Evolutionary conservation across 2,329 filamentous ascomycete species (phyloP).

Genomic region (Fusarium buharicum): DNA sequence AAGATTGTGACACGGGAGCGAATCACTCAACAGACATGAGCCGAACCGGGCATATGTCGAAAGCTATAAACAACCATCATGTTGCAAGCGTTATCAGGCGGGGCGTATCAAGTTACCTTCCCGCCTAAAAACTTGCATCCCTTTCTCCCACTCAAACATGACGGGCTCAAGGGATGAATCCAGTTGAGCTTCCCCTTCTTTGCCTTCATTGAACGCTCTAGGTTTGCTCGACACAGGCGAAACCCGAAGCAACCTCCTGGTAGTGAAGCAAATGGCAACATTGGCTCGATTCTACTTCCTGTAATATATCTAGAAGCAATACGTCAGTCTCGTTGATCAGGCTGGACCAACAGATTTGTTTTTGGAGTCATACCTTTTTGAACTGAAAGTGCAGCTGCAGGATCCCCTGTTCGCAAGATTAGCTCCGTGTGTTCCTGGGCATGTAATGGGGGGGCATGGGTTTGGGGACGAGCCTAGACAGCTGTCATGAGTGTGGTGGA

Average conservation of each 20-base stretch:
- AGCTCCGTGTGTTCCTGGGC: conserved; percentile 25
- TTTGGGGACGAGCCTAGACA: conserved; percentile 16
- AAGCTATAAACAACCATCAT: conserved; percentile 37
- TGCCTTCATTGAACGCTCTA: conserved; percentile 1
- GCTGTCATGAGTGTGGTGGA: conserved; percentile 22
- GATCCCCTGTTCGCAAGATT: conserved; percentile 73
- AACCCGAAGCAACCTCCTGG: not conserved
- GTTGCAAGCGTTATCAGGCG: conserved; percentile 21
- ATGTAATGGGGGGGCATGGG: conserved; percentile 10
- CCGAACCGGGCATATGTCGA: conserved; percentile 25
- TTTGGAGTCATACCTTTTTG: conserved; percentile 78
- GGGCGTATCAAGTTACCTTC: conserved; percentile 23
- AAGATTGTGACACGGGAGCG: conserved; percentile 34
- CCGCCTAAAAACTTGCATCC: conserved; percentile 23
- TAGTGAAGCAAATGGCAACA: not conserved
- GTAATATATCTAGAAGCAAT: conserved; percentile 62
- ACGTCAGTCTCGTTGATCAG: conserved; percentile 38
- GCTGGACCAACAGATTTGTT: conserved; percentile 4
- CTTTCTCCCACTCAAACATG: conserved; percentile 16
- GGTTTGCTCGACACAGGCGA: conserved; percentile 18
- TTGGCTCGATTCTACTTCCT: conserved; percentile 56
- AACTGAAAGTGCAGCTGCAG: conserved; percentile 98
- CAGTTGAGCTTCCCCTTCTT: conserved; percentile 8
- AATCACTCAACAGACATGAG: conserved; percentile 26
- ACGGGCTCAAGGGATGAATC: conserved; percentile 3